A percentile compares a stretch with the other conserved stretches of the same genome.
Evolutionary conservation across 1,284 basidiomycete genomes (phyloP).

Genomic region (Ustilago curta): DNA sequence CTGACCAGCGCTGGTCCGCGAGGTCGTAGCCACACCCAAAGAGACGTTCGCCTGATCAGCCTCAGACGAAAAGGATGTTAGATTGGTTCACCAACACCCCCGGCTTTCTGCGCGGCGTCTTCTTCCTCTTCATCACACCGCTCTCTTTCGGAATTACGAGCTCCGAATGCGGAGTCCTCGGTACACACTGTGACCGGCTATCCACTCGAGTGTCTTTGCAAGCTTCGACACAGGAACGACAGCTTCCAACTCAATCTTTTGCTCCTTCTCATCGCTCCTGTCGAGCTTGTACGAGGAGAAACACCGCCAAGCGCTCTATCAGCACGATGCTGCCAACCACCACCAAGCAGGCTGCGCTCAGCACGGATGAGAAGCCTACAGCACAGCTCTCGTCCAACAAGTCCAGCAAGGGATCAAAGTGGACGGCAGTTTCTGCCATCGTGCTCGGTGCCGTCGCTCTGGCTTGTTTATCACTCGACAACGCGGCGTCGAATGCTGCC

Average conservation of each 20-base stretch:
- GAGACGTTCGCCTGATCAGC: background rate
- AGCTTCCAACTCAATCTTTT: background rate
- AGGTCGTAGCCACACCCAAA: background rate
- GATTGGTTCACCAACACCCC: background rate
- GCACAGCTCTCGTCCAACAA: background rate
- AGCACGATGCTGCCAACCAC: constrained; percentile 25
- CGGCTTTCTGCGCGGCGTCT: constrained; percentile 9
- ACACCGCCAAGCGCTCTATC: background rate
- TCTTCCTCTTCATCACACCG: background rate
- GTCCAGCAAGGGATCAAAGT: constrained; percentile 16
- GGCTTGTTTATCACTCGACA: constrained; percentile 40
- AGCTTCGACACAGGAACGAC: constrained; percentile 3
- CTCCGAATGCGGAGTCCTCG: constrained; percentile 3
- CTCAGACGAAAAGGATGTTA: background rate
- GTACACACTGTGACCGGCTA: background rate
- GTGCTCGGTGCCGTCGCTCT: constrained; percentile 27
- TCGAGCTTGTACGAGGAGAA: background rate
- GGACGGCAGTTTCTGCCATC: constrained; percentile 27
- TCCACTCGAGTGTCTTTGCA: background rate
- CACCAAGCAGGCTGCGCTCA: background rate
- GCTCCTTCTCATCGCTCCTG: background rate
- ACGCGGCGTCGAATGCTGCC: constrained; percentile 25
- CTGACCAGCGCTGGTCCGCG: too few species aligned
- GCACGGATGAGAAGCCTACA: constrained; percentile 22
- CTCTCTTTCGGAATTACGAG: constrained; percentile 6